Evolutionary conservation across 2,329 filamentous ascomycete species (phyloP).

Genomic region (Cladosporium oxysporum): DNA sequence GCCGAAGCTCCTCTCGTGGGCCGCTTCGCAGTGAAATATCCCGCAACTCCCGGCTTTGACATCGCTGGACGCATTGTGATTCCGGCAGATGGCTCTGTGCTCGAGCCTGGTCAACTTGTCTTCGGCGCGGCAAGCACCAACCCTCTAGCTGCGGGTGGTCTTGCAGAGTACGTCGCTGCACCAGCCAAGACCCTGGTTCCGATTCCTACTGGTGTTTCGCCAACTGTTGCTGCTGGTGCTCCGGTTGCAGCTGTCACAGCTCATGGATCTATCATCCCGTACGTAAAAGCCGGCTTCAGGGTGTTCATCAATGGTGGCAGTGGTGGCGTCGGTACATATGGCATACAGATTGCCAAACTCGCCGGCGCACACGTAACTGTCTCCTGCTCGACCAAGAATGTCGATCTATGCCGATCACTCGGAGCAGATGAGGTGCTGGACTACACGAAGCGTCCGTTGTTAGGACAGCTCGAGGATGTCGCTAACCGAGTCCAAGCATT

Average conservation of each 20-base stretch:
- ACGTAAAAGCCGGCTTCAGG: slow-evolving; percentile 45
- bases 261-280: slow-evolving; percentile 40
- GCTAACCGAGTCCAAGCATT: slow-evolving; percentile 52
- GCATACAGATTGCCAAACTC: slow-evolving; percentile 65
- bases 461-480: slow-evolving; percentile 53
- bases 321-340: slow-evolving; percentile 61
- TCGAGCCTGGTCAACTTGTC: slow-evolving; percentile 42
- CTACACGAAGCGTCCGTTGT: slow-evolving; percentile 55
- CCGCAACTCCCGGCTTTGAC: slow-evolving; percentile 54
- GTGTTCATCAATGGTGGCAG: slow-evolving; percentile 68
- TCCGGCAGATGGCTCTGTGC: slow-evolving; percentile 35
- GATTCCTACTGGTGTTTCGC: slow-evolving; percentile 47
- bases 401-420: slow-evolving; percentile 57
- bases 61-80: slow-evolving; percentile 53
- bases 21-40: slow-evolving; percentile 33
- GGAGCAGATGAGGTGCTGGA: slow-evolving; percentile 66
- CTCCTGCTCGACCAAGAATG: slow-evolving; percentile 61
- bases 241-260: slow-evolving; percentile 42
- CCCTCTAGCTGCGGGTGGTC: slow-evolving; percentile 34
- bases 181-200: slow-evolving; percentile 41
- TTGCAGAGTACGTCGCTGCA: slow-evolving; percentile 42
- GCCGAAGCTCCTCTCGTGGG: slow-evolving; percentile 52
- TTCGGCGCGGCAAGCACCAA: slow-evolving; percentile 43
- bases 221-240: slow-evolving; percentile 38
- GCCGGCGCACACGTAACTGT: slow-evolving; percentile 61